These are phyloP conservation scores for Cryptosporidium felis DNA, from an alignment of 169 alveolate species.

Conservation along the genomic window DNA sequence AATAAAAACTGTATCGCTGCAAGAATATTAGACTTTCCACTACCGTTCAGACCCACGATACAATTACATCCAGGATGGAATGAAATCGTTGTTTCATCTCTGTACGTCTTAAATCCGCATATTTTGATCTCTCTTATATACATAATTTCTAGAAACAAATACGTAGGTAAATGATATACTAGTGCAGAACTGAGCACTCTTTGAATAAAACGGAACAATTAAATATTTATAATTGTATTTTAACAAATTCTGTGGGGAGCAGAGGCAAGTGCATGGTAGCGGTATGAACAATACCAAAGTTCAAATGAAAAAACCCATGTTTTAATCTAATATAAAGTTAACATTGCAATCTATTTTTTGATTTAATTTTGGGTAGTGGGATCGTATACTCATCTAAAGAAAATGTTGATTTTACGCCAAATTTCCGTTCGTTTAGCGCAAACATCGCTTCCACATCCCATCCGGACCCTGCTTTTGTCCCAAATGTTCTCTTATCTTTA, in stretches of 20 bases:
- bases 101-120: conserved; percentile 85
- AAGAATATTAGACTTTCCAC: conserved; percentile 82
- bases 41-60: conserved; percentile 83
- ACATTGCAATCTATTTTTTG: neutral
- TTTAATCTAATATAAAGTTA: no score
- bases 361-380: conserved; percentile 73
- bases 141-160: no score
- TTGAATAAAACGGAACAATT: no score
- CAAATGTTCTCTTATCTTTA: conserved; percentile 78
- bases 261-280: neutral
- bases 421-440: conserved; percentile 84
- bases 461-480: conserved; percentile 77
- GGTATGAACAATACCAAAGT: neutral
- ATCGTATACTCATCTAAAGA: conserved; percentile 75
- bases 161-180: no score
- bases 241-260: conserved; percentile 20
- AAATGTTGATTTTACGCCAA: conserved; percentile 87
- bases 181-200: no score
- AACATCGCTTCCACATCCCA: conserved; percentile 90
- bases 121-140: conserved; percentile 83
- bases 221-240: no score
- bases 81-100: conserved; percentile 80
- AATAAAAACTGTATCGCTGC: conserved; percentile 79
- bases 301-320: neutral
- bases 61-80: conserved; percentile 83